These are phyloP conservation scores for Castanea crenata DNA, from an alignment of 306 rosid species.

Conservation along the genomic window DNA sequence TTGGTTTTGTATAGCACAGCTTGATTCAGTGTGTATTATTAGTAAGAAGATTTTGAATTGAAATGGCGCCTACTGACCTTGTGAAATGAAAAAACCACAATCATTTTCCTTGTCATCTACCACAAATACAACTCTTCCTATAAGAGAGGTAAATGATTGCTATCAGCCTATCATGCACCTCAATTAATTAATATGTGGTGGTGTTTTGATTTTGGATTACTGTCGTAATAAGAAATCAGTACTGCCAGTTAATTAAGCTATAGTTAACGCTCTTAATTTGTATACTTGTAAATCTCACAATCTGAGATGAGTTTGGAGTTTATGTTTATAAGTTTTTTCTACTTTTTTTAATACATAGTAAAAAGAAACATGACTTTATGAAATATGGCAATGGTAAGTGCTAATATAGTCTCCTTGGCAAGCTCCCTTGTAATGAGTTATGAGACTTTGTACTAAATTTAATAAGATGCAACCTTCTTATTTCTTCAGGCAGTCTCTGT, in stretches of 20 bases:
- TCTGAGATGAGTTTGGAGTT: too few relatives aligned
- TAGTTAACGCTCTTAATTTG: background rate
- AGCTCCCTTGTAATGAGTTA: too few relatives aligned
- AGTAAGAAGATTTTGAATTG: background rate
- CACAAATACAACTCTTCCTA: background rate
- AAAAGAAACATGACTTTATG: too few relatives aligned
- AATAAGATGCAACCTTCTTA: too few relatives aligned
- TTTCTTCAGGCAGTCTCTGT: too few relatives aligned
- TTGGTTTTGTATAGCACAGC: background rate
- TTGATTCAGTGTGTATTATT: background rate
- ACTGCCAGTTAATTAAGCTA: background rate
- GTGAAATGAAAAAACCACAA: background rate
- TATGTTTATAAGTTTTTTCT: too few relatives aligned
- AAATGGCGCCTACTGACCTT: background rate
- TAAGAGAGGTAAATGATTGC: background rate
- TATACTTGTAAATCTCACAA: background rate
- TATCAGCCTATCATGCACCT: background rate
- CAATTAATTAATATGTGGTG: background rate
- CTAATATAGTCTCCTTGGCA: too few relatives aligned
- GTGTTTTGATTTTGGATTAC: background rate
- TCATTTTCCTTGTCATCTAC: background rate
- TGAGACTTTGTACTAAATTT: too few relatives aligned
- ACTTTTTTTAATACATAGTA: too few relatives aligned
- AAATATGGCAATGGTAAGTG: too few relatives aligned
- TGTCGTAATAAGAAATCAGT: conserved; percentile 1